phyloP scores from a whole-genome alignment of 176 grass and related monocot genomes.

The Cenchrus fungigraminus region DNA sequence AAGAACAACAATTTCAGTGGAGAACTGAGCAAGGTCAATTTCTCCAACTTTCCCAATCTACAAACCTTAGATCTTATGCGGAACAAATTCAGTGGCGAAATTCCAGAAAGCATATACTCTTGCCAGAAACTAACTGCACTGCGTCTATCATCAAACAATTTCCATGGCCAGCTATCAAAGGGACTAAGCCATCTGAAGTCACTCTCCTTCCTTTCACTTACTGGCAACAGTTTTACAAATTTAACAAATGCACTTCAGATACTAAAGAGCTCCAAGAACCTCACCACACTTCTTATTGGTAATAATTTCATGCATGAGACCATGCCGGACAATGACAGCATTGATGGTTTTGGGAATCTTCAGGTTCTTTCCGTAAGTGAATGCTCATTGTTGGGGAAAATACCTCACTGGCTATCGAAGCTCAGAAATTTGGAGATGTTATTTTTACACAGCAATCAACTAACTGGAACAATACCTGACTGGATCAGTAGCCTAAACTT shows the following conservation, averaged over 20 bases:
- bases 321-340: constrained; percentile 28
- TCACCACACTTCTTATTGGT: constrained; percentile 31
- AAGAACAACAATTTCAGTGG: constrained; percentile 39
- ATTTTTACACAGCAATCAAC: constrained; percentile 6
- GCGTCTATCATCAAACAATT: constrained; percentile 20
- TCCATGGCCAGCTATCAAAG: constrained; percentile 36
- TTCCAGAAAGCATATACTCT: constrained; percentile 57
- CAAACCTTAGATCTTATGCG: constrained; percentile 29
- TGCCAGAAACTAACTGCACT: constrained; percentile 48
- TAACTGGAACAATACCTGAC: constrained; percentile 37
- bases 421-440: constrained; percentile 35
- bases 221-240: constrained; percentile 31
- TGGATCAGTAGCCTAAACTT: constrained; percentile 24
- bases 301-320: constrained; percentile 29
- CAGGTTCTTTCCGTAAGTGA: constrained; percentile 13
- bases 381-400: constrained; percentile 38
- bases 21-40: constrained; percentile 40
- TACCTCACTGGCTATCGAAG: constrained; percentile 50
- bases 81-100: constrained; percentile 42
- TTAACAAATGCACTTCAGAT: constrained; percentile 40
- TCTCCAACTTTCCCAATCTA: constrained; percentile 33
- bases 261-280: constrained; percentile 32
- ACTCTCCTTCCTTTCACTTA: constrained; percentile 47
- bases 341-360: constrained; percentile 43
- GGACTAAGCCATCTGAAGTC: constrained; percentile 35